Conservation (phyloP, 768 basidiomycete genomes). For the Amanita fuliginea region DNA sequence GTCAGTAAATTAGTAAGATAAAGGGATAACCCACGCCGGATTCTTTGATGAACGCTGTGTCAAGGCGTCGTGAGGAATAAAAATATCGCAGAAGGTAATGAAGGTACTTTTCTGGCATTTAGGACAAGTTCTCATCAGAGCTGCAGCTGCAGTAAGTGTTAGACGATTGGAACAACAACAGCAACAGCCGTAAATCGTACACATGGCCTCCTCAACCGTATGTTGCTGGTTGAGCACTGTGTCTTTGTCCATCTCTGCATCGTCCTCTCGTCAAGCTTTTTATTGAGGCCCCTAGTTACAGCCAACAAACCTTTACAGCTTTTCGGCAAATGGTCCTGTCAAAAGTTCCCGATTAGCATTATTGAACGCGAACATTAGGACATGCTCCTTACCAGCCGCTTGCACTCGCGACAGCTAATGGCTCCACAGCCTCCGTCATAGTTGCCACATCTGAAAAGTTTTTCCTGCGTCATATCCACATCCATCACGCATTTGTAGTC, state of each 20-base stretch:
- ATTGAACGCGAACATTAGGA: slow-evolving; percentile 3
- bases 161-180: neutral
- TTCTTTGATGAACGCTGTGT: slow-evolving; percentile 72
- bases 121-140: slow-evolving; percentile 83
- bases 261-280: neutral
- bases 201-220: slow-evolving; percentile 89
- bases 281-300: neutral
- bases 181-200: slow-evolving; percentile 24
- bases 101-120: slow-evolving; percentile 65
- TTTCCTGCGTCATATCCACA: slow-evolving; percentile 40
- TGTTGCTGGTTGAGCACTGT: slow-evolving; percentile 66
- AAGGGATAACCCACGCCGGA: slow-evolving; percentile 42
- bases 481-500: slow-evolving; percentile 80
- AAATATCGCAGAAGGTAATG: neutral
- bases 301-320: slow-evolving; percentile 57
- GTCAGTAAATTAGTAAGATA: neutral
- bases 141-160: slow-evolving; percentile 37
- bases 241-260: slow-evolving; percentile 65
- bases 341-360: neutral
- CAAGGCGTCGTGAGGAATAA: slow-evolving; percentile 3
- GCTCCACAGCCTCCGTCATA: slow-evolving; percentile 62
- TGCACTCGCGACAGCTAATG: slow-evolving; percentile 73
- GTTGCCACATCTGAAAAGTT: slow-evolving; percentile 45
- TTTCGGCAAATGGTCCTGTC: slow-evolving; percentile 75
- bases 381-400: slow-evolving; percentile 42